Percentiles rank a stretch among this genome's conserved stretches.
phyloP scores from a whole-genome alignment of 208 protist species.

The Naegleria fowleri region DNA sequence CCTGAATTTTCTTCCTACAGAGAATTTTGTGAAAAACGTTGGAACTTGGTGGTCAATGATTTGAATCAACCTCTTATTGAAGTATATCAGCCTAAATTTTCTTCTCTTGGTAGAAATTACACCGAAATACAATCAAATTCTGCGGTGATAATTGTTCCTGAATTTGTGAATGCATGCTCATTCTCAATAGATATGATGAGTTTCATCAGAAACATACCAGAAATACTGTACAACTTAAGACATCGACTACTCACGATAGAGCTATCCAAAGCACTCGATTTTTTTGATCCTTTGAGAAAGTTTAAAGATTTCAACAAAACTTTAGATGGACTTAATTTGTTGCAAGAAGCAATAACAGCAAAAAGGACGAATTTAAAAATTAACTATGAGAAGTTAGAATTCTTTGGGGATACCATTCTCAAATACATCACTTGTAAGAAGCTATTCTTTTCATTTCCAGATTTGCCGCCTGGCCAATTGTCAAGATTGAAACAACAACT shows the following conservation, averaged over 20 bases:
- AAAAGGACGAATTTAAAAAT: neutral
- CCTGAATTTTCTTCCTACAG: neutral
- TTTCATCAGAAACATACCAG: neutral
- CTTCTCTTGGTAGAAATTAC: neutral
- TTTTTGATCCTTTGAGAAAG: neutral
- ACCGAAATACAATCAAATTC: neutral
- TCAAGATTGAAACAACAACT: neutral
- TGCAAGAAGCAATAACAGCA: neutral
- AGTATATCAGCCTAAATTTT: neutral
- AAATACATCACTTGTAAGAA: neutral
- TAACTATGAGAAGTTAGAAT: conserved; percentile 29
- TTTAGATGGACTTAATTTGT: neutral
- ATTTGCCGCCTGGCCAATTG: neutral
- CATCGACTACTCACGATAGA: neutral
- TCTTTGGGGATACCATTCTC: neutral
- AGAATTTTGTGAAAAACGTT: neutral
- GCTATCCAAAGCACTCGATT: neutral
- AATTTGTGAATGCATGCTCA: neutral
- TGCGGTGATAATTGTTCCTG: neutral
- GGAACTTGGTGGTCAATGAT: neutral
- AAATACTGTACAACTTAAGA: neutral
- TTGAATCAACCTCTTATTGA: neutral
- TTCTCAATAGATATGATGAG: neutral
- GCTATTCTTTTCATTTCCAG: neutral
- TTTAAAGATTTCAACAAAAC: neutral